These are phyloP conservation scores for Atkinsonella hypoxylon DNA, from an alignment of 2,329 filamentous ascomycete genomes.

Conservation along the genomic window DNA sequence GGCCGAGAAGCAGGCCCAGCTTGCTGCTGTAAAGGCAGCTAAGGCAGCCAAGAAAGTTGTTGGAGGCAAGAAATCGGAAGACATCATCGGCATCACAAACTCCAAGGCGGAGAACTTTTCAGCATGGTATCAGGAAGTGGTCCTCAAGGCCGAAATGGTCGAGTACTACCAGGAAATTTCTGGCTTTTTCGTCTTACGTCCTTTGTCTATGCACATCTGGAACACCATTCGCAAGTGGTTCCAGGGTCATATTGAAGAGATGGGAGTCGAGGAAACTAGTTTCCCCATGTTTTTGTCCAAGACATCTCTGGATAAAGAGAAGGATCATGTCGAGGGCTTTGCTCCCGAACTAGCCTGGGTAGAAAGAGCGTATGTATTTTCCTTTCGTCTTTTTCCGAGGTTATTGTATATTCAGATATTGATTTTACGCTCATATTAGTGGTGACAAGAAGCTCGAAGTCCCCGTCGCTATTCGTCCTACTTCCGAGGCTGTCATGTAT, in stretches of 20 bases:
- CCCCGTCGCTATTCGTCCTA: constrained; percentile 55
- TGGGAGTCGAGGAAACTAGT: constrained; percentile 91
- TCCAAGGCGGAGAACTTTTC: constrained; percentile 79
- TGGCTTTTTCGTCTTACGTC: constrained; percentile 90
- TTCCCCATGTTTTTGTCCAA: constrained; percentile 93
- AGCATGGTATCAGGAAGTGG: constrained; percentile 95
- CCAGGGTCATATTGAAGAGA: constrained; percentile 65
- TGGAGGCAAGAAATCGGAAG: constrained; percentile 48
- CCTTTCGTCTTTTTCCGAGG: too few relatives aligned
- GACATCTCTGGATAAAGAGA: constrained; percentile 78
- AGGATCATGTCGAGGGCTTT: constrained; percentile 98
- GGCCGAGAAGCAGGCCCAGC: constrained; percentile 51
- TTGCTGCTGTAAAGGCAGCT: constrained; percentile 48
- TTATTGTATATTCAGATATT: not conserved
- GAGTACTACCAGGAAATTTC: constrained; percentile 92
- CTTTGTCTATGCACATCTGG: constrained; percentile 56
- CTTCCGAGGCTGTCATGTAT: constrained; percentile 78
- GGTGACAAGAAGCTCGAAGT: constrained; percentile 89
- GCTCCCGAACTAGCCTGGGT: constrained; percentile 87
- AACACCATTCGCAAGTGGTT: constrained; percentile 56
- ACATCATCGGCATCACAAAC: constrained; percentile 79
- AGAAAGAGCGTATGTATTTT: constrained; percentile 55
- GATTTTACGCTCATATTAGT: constrained; percentile 34
- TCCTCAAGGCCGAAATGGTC: constrained; percentile 93
- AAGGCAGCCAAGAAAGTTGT: constrained; percentile 48